Conservation (phyloP, 108 stramenopile species). For the Cyclostephanos invisitatus region DNA sequence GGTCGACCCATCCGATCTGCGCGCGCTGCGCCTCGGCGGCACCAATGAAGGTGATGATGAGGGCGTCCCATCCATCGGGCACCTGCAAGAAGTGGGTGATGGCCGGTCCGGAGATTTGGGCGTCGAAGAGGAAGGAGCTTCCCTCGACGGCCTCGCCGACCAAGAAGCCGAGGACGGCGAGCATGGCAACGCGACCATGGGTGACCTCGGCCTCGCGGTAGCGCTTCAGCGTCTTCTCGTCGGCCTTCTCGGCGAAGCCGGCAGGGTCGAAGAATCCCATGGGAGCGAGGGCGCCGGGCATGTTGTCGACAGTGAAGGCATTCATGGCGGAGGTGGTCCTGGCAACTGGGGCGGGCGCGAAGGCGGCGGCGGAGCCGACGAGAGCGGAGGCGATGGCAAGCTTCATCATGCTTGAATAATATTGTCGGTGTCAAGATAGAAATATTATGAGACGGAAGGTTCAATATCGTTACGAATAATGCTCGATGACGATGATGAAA, state of each 20-base stretch:
- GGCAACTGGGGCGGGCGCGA: constrained; percentile 14
- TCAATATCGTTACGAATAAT: too few species aligned
- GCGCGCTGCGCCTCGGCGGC: constrained; percentile 40
- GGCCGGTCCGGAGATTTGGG: constrained; percentile 82
- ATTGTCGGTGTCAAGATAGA: too few species aligned
- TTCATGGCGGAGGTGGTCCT: constrained; percentile 17
- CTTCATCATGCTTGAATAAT: constrained; percentile 18
- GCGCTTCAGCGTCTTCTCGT: constrained; percentile 69
- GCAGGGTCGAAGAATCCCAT: constrained; percentile 51
- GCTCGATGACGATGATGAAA: too few species aligned
- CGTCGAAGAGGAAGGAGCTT: constrained; percentile 77
- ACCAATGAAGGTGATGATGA: constrained; percentile 67
- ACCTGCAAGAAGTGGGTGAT: constrained; percentile 88
- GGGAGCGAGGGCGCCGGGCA: constrained; percentile 41
- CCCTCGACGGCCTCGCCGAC: constrained; percentile 81
- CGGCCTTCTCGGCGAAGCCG: constrained; percentile 68
- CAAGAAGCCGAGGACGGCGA: constrained; percentile 33
- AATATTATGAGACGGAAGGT: too few species aligned
- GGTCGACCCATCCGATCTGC: constrained; percentile 71
- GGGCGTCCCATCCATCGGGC: constrained; percentile 61
- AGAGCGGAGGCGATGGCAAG: constrained; percentile 22
- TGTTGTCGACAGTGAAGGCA: constrained; percentile 17
- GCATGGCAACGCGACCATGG: constrained; percentile 80
- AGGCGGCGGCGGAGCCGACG: constrained; percentile 32
- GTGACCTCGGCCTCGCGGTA: constrained; percentile 90